Evolutionary conservation across 495 filamentous ascomycete species (phyloP).

Genomic region (Tuber aestivum): DNA sequence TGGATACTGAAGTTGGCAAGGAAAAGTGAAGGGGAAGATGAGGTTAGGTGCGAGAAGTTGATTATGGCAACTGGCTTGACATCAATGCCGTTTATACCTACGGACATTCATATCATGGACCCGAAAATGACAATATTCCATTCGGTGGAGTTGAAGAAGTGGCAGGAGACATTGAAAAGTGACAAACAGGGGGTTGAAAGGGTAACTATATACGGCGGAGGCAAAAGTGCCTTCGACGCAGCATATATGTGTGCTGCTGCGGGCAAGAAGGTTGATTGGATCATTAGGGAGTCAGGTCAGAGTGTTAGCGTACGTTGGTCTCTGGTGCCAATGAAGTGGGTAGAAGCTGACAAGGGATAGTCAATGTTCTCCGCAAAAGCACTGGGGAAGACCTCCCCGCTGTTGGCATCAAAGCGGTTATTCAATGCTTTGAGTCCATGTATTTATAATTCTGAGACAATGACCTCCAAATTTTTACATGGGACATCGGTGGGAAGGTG

Average conservation of each 20-base stretch:
- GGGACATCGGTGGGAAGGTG: conserved; percentile 17
- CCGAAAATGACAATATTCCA: conserved; percentile 45
- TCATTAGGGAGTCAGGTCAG: conserved; percentile 45
- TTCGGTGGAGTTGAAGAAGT: conserved; percentile 40
- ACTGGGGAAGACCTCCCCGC: conserved; percentile 39
- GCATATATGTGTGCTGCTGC: conserved; percentile 45
- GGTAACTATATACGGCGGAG: conserved; percentile 47
- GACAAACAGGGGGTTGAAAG: conserved; percentile 23
- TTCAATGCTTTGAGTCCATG: conserved; percentile 39
- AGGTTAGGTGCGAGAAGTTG: conserved; percentile 43
- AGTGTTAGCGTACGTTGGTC: conserved; percentile 38
- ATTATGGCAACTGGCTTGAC: conserved; percentile 49
- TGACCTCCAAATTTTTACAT: conserved; percentile 33
- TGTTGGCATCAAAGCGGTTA: conserved; percentile 21
- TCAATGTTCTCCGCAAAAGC: conserved; percentile 43
- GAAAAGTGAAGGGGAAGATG: conserved; percentile 12
- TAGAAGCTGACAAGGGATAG: not conserved
- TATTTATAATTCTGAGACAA: conserved; percentile 41
- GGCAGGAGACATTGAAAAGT: conserved; percentile 33
- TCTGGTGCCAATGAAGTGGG: not conserved
- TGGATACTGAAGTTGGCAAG: conserved; percentile 40
- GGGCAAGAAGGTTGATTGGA: conserved; percentile 49
- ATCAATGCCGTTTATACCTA: conserved; percentile 46
- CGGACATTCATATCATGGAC: conserved; percentile 34
- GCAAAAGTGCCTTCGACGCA: conserved; percentile 50